A percentile compares a stretch with the other conserved stretches of the same genome.
These are phyloP conservation scores for Coemansia sp. DNA, from an alignment of 192 early-diverging fungal genomes.

Conservation along the genomic window DNA sequence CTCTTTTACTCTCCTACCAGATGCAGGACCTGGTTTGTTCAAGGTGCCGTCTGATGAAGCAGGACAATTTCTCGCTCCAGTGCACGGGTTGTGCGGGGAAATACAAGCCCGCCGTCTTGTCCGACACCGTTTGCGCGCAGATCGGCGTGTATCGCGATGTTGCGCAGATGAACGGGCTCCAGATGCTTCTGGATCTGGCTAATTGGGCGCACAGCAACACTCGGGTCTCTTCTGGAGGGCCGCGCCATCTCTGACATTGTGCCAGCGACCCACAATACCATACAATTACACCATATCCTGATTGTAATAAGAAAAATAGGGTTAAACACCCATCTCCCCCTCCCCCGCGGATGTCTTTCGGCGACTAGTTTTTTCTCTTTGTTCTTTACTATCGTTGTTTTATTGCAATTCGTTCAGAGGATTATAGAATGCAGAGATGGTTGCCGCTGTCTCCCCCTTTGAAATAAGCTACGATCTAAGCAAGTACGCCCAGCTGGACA, in stretches of 20 bases:
- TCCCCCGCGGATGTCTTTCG: too few relatives aligned
- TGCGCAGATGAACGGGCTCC: slow-evolving; percentile 24
- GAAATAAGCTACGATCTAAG: slow-evolving; percentile 35
- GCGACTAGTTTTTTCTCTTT: not conserved
- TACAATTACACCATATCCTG: too few relatives aligned
- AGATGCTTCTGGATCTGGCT: slow-evolving; percentile 40
- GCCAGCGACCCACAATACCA: not conserved
- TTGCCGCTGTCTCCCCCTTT: slow-evolving; percentile 5
- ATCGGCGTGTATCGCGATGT: slow-evolving; percentile 44
- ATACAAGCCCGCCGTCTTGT: slow-evolving; percentile 35
- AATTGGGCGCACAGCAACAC: slow-evolving; percentile 21
- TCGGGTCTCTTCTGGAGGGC: not conserved
- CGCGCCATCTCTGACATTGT: not conserved
- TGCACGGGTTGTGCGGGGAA: slow-evolving; percentile 74
- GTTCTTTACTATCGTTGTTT: not conserved
- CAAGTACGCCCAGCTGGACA: slow-evolving; percentile 28
- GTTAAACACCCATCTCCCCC: too few relatives aligned
- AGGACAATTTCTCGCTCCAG: slow-evolving; percentile 70
- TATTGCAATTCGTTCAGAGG: not conserved
- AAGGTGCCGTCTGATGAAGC: slow-evolving; percentile 79
- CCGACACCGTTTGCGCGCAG: slow-evolving; percentile 22
- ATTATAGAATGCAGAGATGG: not conserved
- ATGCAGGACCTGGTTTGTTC: slow-evolving; percentile 84
- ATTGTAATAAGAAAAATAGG: too few relatives aligned
- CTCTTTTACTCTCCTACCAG: slow-evolving; percentile 73